A percentile compares a stretch with the other conserved stretches of the same genome.
These are phyloP conservation scores for Adiantum capillusveneris DNA, from an alignment of 75 land plant species.

Conservation along the genomic window DNA sequence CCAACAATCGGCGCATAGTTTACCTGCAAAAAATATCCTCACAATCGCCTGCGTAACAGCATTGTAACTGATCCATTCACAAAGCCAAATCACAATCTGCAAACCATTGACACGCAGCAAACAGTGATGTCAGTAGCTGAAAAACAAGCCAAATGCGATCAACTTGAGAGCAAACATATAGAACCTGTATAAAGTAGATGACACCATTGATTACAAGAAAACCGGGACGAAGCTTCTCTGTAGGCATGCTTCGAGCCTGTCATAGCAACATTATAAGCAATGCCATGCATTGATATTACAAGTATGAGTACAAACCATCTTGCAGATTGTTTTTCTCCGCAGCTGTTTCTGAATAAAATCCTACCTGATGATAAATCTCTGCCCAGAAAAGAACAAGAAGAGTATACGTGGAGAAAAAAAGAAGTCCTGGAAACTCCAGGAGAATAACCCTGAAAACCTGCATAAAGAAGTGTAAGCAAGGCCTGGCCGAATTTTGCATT, in stretches of 20 bases:
- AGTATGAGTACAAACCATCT: too few species aligned
- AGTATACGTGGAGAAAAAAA: conserved; percentile 94
- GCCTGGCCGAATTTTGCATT: background rate
- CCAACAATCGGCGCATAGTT: too few species aligned
- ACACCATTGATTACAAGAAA: conserved; percentile 50
- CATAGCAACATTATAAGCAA: background rate
- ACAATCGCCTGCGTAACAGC: conserved; percentile 48
- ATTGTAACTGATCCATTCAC: conserved; percentile 45
- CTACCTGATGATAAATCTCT: conserved; percentile 94
- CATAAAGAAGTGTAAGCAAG: conserved; percentile 7
- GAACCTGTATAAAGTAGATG: conserved; percentile 61
- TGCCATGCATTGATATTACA: too few species aligned
- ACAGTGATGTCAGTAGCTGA: too few species aligned
- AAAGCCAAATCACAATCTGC: conserved; percentile 77
- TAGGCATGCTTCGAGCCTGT: conserved; percentile 49
- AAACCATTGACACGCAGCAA: too few species aligned
- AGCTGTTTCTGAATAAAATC: too few species aligned
- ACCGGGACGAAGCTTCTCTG: conserved; percentile 74
- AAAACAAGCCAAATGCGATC: background rate
- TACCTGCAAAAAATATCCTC: conserved; percentile 78
- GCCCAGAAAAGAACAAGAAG: conserved; percentile 97
- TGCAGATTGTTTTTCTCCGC: too few species aligned
- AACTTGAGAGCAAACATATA: too few species aligned
- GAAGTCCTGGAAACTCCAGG: conserved; percentile 77
- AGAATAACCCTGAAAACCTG: conserved; percentile 55